Conservation (phyloP, 2,329 filamentous ascomycete species). For the Arachnomyces sp. region DNA sequence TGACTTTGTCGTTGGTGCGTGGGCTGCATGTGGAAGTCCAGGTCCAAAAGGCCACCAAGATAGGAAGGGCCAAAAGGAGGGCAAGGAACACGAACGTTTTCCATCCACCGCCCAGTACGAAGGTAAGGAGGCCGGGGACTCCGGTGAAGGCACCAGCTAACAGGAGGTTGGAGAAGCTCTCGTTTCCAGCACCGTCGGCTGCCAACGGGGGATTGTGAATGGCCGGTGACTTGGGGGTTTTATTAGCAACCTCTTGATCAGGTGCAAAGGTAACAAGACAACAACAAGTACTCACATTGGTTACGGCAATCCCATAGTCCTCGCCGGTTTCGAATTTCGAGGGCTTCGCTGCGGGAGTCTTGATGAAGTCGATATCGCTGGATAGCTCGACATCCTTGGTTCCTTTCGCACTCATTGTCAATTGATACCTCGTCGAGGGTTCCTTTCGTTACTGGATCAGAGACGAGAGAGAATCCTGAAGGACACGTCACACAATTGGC, state of each 20-base stretch:
- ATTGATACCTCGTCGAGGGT: conserved; percentile 12
- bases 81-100: conserved; percentile 85
- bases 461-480: too few species aligned
- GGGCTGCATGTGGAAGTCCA: conserved; percentile 71
- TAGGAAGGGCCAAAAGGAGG: conserved; percentile 67
- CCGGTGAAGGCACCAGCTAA: too few species aligned
- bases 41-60: conserved; percentile 77
- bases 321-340: conserved; percentile 14
- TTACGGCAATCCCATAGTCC: conserved; percentile 20
- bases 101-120: conserved; percentile 68
- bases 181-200: conserved; percentile 74
- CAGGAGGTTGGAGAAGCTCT: conserved; percentile 89
- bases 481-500: too few species aligned
- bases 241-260: too few species aligned
- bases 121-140: conserved; percentile 63
- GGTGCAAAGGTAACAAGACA: background rate
- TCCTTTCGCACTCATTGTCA: too few species aligned
- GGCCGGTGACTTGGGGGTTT: conserved; percentile 78
- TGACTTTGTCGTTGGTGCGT: conserved; percentile 87
- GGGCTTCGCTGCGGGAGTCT: conserved; percentile 17
- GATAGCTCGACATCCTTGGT: conserved; percentile 3
- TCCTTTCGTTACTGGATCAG: too few species aligned
- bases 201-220: conserved; percentile 94
- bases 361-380: conserved; percentile 19
- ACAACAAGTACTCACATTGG: conserved; percentile 16